phyloP scores from a whole-genome alignment of 2,329 filamentous ascomycete species.

The Epichloe scottii region DNA sequence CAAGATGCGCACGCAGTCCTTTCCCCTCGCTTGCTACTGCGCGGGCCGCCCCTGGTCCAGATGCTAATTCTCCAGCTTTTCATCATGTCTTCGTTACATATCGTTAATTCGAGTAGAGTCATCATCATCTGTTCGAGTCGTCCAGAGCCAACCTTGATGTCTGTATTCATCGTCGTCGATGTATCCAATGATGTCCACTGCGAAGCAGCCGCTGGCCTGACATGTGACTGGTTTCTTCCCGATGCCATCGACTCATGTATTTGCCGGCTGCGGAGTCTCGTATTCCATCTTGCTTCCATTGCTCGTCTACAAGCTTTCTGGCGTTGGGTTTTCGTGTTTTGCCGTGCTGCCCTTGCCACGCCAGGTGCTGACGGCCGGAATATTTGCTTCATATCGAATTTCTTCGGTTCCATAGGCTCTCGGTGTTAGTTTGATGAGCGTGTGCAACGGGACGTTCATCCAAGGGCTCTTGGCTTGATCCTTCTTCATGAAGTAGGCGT shows the following conservation, averaged over 20 bases:
- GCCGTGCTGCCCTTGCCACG: conserved; percentile 85
- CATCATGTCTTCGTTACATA: neutral
- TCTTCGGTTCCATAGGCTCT: conserved; percentile 90
- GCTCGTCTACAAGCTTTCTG: conserved; percentile 19
- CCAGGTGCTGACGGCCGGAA: conserved; percentile 94
- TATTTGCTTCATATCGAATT: conserved; percentile 76
- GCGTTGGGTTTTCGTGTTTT: conserved; percentile 60
- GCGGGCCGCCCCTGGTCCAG: too few relatives aligned
- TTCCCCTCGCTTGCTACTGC: too few relatives aligned
- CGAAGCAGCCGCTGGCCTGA: neutral
- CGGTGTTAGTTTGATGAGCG: conserved; percentile 90
- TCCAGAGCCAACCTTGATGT: too few relatives aligned
- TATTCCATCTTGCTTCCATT: neutral
- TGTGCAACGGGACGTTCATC: conserved; percentile 97
- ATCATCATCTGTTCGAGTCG: neutral
- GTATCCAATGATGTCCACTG: neutral
- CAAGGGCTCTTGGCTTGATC: conserved; percentile 86
- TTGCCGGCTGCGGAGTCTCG: neutral
- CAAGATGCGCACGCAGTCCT: too few relatives aligned
- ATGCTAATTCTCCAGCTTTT: neutral
- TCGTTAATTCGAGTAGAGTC: neutral
- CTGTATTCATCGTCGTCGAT: neutral
- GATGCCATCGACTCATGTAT: neutral
- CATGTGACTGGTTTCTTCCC: neutral
- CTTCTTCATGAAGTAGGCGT: conserved; percentile 98